Base-by-base conservation (phyloP, 306 rosid species). In the Prunus mira region DNA sequence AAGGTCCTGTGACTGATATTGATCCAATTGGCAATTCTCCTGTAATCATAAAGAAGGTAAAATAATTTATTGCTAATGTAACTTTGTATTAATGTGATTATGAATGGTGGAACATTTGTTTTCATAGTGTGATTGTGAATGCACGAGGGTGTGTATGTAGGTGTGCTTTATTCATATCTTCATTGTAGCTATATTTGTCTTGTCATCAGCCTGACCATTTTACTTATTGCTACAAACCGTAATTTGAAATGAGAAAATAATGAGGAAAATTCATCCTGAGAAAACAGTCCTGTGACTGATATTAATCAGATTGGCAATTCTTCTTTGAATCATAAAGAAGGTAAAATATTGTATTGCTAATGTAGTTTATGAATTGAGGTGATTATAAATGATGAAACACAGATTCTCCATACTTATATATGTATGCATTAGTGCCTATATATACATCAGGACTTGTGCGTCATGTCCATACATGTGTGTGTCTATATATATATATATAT, bases 11-110 rank as follows among this genome's bases (percentile, higher is more conserved):
- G 79, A 89, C 93, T 66, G 73, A 89, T 75, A 79, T 91, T 79
- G 98, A 93, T 81, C 98, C 98, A 46, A 93, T 93, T 55, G 98
- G 98, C 77, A 93, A 93, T 84, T 93, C 98, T 79, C 98, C 98
- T 69, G 98, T 91, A 74, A 91, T 93, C 76, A 88, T 93, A 65
- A 82, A 86, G 79, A 93, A 87, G 98, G 98, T 93, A 81, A 87
- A 73, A 61, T 72, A 22, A 10, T 45, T 34, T 50, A 64, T 19
- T 45, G 3, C 38, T 22, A 9, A 77, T 57, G 15, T 79, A 41
- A 49, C 67, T 24, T 10, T 50, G 19, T 24, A 6, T 12, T 60
- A 34, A 34, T 49, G 20, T 25, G 52, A 49, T 38, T 15, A 18
- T 47, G 65, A 9, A 58, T 69, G 68, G 19, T 19, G 13, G 47